Base-by-base conservation (phyloP, 169 alveolate genomes). In the Eimeria maxima region DNA sequence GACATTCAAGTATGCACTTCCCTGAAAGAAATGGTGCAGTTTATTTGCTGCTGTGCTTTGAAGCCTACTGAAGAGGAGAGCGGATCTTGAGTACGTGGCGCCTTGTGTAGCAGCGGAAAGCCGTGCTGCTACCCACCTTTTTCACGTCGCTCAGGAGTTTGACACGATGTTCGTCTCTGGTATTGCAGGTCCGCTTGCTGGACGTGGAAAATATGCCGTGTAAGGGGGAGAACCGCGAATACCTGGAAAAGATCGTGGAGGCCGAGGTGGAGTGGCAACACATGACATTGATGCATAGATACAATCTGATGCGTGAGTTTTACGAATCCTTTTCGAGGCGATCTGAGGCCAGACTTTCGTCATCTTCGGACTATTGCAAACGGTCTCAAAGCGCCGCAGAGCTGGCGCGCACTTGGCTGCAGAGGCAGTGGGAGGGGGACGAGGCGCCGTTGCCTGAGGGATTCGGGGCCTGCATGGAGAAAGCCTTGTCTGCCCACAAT, bases 241-340 rank as follows among this genome's bases (percentile, higher is more conserved):
- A 89, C 33, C 96, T 94, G 20, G 96, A 94, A 78, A 94, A 91
- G 92, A 95, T 94, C 67, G 96, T 94, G 42, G 96, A 94, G 92
- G 96, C 88, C 38, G 97, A 96, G 86, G 93, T 94, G 67, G 95
- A 86, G 67, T 94, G 96, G 96, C 95, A 74, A 33, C 96, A 94
- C 24, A 94, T 94, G 96, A 83, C 96, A n/a, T 47, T 96, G 95
- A 94, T 90, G 88, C 95, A 95, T 71, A 90, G 96, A 65, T 80
- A 89, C 96, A 63, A 81, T 89, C 42, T 93, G 94, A 80, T 81
- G 96, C 94, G 89, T 14, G 71, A 67, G 0, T 67, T 80, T 80
- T 47, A 63, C 24, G 92, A 84, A 78, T 78, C 88, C 55, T 94
- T 69, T 33, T 24, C 60, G 22, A 11, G 78, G 65, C 55, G 60